Conservation (phyloP, 306 rosid species). For the Cicer chorassanicum region DNA sequence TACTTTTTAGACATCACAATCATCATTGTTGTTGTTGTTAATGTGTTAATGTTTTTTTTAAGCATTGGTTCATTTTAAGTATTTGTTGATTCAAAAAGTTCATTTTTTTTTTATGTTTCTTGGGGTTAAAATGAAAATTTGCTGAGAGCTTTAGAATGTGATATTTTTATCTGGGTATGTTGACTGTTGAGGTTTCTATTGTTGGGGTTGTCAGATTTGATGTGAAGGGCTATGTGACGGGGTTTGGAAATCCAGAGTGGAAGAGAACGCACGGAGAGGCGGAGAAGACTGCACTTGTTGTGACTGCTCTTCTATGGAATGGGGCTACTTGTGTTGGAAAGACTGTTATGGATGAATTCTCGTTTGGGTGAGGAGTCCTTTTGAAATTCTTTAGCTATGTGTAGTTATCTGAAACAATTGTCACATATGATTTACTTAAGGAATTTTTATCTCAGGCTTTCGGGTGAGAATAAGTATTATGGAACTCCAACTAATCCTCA, state of each 20-base stretch:
- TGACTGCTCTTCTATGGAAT: constrained; percentile 64
- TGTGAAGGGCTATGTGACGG: constrained; percentile 70
- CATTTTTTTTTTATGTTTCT: neutral
- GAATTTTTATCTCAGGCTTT: constrained; percentile 51
- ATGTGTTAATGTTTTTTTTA: neutral
- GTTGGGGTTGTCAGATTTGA: constrained; percentile 58
- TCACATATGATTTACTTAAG: constrained; percentile 25
- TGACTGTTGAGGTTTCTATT: constrained; percentile 35
- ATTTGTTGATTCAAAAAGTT: neutral
- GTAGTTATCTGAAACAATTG: constrained; percentile 9
- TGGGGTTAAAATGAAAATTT: constrained; percentile 16
- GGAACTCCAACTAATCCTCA: constrained; percentile 77
- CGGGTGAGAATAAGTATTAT: constrained; percentile 71
- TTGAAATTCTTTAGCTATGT: neutral
- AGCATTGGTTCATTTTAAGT: constrained; percentile 12
- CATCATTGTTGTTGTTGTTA: neutral
- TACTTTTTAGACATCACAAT: no score
- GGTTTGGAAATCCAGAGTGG: constrained; percentile 82
- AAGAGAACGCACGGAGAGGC: constrained; percentile 63
- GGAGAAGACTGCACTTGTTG: constrained; percentile 63
- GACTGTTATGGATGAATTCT: constrained; percentile 82
- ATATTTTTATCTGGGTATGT: constrained; percentile 15
- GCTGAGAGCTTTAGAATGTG: constrained; percentile 13
- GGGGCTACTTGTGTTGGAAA: constrained; percentile 82
- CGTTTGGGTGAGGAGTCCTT: constrained; percentile 62